A percentile compares a stretch with the other conserved stretches of the same genome.
Evolutionary conservation across 2,329 filamentous ascomycete genomes (phyloP).

Genomic region (Botryotinia convoluta): DNA sequence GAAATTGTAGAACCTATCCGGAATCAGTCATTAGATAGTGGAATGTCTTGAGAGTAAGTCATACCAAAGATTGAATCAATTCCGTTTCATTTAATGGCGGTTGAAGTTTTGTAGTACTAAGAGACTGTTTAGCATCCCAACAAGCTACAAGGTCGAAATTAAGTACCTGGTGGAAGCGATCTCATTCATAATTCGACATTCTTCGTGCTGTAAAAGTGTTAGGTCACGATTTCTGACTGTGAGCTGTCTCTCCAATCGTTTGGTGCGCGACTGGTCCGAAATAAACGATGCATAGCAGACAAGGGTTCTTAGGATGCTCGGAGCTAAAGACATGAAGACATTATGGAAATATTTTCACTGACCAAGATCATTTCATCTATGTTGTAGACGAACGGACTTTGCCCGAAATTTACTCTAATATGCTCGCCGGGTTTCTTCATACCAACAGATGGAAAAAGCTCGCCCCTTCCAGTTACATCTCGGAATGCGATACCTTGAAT

Average conservation of each 20-base stretch:
- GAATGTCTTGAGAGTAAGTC: slow-evolving; percentile 25
- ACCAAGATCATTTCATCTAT: slow-evolving; percentile 84
- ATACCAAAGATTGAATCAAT: slow-evolving; percentile 76
- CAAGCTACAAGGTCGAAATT: background rate
- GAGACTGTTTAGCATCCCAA: slow-evolving; percentile 18
- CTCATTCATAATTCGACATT: slow-evolving; percentile 39
- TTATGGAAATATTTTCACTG: slow-evolving; percentile 38
- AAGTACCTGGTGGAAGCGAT: slow-evolving; percentile 52
- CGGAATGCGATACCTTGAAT: slow-evolving; percentile 65
- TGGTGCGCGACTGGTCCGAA: background rate
- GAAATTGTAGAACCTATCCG: slow-evolving; percentile 69
- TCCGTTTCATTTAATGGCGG: slow-evolving; percentile 70
- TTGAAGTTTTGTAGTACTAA: slow-evolving; percentile 45
- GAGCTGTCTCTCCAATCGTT: background rate
- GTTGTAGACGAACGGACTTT: slow-evolving; percentile 80
- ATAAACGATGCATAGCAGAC: background rate
- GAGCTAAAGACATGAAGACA: background rate
- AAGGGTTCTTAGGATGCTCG: background rate
- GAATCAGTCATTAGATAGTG: slow-evolving; percentile 6
- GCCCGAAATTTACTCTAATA: slow-evolving; percentile 64
- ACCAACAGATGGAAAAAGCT: slow-evolving; percentile 66
- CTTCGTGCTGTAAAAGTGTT: slow-evolving; percentile 31
- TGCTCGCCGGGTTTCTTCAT: slow-evolving; percentile 63
- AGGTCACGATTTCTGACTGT: background rate
- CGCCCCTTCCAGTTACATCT: slow-evolving; percentile 53